These are phyloP conservation scores for Globisporangium spiculum DNA, from an alignment of 352 stramenopile species.

Conservation along the genomic window DNA sequence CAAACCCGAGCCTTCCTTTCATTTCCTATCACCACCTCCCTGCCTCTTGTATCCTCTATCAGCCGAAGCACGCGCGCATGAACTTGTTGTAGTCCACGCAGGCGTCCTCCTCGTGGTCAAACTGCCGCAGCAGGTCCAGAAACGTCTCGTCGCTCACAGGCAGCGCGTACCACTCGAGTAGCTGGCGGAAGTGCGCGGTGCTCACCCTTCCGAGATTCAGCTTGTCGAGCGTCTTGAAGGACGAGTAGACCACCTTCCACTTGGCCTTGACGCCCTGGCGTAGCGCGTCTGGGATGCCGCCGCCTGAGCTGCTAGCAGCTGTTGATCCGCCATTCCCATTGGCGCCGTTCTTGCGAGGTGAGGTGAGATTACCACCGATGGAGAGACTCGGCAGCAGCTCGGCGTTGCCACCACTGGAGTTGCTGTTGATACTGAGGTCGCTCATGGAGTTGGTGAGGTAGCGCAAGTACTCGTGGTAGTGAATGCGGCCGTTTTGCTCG, in stretches of 20 bases:
- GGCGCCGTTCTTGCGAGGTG: slow-evolving; percentile 7
- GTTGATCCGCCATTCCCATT: neutral
- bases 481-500: slow-evolving; percentile 63
- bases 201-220: slow-evolving; percentile 45
- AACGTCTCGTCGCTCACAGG: slow-evolving; percentile 48
- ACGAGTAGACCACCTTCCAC: slow-evolving; percentile 70
- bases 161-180: slow-evolving; percentile 74
- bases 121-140: slow-evolving; percentile 55
- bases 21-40: neutral
- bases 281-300: slow-evolving; percentile 40
- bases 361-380: neutral
- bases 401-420: slow-evolving; percentile 7
- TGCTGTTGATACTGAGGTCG: slow-evolving; percentile 16
- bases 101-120: slow-evolving; percentile 55
- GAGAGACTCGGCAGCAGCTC: slow-evolving; percentile 30
- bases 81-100: slow-evolving; percentile 75
- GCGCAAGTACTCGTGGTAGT: slow-evolving; percentile 63
- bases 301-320: neutral
- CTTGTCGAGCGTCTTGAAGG: slow-evolving; percentile 66
- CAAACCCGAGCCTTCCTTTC: neutral
- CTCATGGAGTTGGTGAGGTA: slow-evolving; percentile 59
- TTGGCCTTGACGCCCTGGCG: slow-evolving; percentile 33
- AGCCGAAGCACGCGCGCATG: slow-evolving; percentile 59
- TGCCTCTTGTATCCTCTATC: neutral
- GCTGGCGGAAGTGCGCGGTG: slow-evolving; percentile 58